phyloP scores from a whole-genome alignment of 2,329 filamentous ascomycete species.

The Capronia americana region DNA sequence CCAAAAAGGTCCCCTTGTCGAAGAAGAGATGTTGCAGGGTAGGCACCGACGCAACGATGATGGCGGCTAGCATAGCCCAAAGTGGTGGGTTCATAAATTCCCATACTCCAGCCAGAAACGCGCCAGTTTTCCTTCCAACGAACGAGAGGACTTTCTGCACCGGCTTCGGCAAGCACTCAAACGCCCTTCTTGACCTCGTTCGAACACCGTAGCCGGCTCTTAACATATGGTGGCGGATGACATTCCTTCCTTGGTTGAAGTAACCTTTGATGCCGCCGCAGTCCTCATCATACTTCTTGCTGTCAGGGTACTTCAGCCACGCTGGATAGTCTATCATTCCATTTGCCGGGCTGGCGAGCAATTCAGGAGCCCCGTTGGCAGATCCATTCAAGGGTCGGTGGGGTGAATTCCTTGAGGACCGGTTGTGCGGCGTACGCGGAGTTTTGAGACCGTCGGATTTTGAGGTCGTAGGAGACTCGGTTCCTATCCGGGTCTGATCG shows the following conservation, averaged over 20 bases:
- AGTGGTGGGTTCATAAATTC: constrained; percentile 98
- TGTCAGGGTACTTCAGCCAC: constrained; percentile 59
- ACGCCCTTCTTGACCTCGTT: constrained; percentile 45
- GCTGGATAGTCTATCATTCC: constrained; percentile 64
- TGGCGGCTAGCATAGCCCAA: constrained; percentile 94
- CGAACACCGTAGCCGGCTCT: constrained; percentile 36
- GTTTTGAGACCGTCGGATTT: constrained; percentile 39
- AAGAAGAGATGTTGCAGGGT: constrained; percentile 85
- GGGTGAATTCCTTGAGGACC: constrained; percentile 35
- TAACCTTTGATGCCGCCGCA: constrained; percentile 42
- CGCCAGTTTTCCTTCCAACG: constrained; percentile 50
- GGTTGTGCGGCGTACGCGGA: constrained; percentile 34
- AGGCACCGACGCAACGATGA: constrained; percentile 88
- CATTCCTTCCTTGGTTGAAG: constrained; percentile 43
- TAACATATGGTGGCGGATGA: constrained; percentile 31
- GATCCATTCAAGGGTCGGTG: constrained; percentile 26
- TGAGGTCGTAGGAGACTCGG: constrained; percentile 36
- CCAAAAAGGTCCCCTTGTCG: constrained; percentile 82
- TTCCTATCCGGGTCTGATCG: constrained; percentile 36
- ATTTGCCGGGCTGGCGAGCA: constrained; percentile 55
- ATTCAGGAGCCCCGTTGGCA: constrained; percentile 30
- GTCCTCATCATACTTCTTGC: constrained; percentile 41
- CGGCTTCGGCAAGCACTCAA: constrained; percentile 58
- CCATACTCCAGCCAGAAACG: constrained; percentile 73
- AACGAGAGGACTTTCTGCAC: constrained; percentile 59